A percentile compares a stretch with the other conserved stretches of the same genome.
Evolutionary conservation across 805 yeast species (phyloP).

Genomic region (Lipomyces japonicus): DNA sequence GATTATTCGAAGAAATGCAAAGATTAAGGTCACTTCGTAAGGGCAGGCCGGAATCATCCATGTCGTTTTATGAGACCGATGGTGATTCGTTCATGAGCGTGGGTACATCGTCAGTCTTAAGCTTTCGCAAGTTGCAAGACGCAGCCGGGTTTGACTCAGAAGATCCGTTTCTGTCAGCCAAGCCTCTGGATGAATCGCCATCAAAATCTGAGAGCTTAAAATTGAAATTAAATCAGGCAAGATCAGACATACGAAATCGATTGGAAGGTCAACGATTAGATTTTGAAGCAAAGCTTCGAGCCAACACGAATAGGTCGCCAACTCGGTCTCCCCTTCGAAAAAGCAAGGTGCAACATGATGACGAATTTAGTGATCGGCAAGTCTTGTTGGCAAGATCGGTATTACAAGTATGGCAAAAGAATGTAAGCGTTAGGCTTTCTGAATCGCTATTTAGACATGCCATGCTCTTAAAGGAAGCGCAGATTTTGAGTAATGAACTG

Average conservation of each 20-base stretch:
- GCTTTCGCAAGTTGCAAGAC: too few relatives aligned
- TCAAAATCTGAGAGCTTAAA: too few relatives aligned
- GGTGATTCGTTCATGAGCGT: slow-evolving; percentile 11
- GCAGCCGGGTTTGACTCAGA: too few relatives aligned
- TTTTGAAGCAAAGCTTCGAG: neutral
- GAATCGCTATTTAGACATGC: slow-evolving; percentile 21
- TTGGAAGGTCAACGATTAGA: neutral
- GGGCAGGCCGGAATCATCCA: slow-evolving; percentile 15
- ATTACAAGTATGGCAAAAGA: slow-evolving; percentile 10
- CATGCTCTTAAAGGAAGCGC: slow-evolving; percentile 30
- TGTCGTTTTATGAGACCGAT: slow-evolving; percentile 14
- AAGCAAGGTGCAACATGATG: neutral
- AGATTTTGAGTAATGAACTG: slow-evolving; percentile 39
- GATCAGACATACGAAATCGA: slow-evolving; percentile 4
- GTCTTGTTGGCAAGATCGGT: slow-evolving; percentile 7
- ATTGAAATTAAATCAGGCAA: neutral
- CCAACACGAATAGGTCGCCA: slow-evolving; percentile 3
- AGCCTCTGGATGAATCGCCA: too few relatives aligned
- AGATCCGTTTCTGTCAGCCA: too few relatives aligned
- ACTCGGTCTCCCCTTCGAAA: slow-evolving; percentile 3
- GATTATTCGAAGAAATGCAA: slow-evolving; percentile 25
- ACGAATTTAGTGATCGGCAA: slow-evolving; percentile 12
- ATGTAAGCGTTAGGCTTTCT: slow-evolving; percentile 17
- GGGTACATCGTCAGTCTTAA: slow-evolving; percentile 12
- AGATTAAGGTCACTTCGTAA: slow-evolving; percentile 17